Evolutionary conservation across 441 rosid species (phyloP).

Genomic region (Mallotus japonicus): DNA sequence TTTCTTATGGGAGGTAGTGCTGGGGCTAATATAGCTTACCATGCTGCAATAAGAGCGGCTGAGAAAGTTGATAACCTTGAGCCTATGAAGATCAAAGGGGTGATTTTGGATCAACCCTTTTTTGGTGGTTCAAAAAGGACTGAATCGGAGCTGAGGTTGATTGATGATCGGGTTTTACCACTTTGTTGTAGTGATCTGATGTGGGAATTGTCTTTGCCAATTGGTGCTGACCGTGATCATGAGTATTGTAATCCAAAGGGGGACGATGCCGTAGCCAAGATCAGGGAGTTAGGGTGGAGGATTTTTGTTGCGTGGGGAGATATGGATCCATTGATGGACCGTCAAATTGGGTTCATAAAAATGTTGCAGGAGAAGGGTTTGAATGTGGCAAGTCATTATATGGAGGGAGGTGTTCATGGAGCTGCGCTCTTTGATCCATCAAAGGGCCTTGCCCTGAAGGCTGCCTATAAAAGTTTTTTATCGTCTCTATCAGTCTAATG

Average conservation of each 20-base stretch:
- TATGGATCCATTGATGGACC: slow-evolving; percentile 44
- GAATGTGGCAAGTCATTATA: slow-evolving; percentile 23
- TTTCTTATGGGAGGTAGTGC: slow-evolving; percentile 54
- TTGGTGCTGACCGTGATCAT: slow-evolving; percentile 47
- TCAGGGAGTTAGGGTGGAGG: slow-evolving; percentile 36
- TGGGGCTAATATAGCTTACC: slow-evolving; percentile 50
- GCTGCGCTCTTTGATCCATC: slow-evolving; percentile 26
- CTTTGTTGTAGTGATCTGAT: slow-evolving; percentile 31
- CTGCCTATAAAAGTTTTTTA: not conserved
- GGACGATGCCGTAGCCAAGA: slow-evolving; percentile 19
- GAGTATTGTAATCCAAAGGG: slow-evolving; percentile 54
- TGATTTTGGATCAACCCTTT: slow-evolving; percentile 52
- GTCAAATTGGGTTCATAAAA: slow-evolving; percentile 36
- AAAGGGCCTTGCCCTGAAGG: not conserved
- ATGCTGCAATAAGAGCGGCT: slow-evolving; percentile 30
- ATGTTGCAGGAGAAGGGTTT: slow-evolving; percentile 37
- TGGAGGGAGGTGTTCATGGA: slow-evolving; percentile 38
- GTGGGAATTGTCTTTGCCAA: slow-evolving; percentile 45
- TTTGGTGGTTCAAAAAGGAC: slow-evolving; percentile 45
- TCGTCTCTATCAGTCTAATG: not conserved
- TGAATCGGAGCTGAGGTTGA: slow-evolving; percentile 36
- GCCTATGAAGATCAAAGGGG: slow-evolving; percentile 47
- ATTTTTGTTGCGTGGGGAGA: slow-evolving; percentile 33
- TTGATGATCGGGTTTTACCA: slow-evolving; percentile 27
- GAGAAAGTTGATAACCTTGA: slow-evolving; percentile 5